A percentile compares a stretch with the other conserved stretches of the same genome.
Conservation (phyloP, 176 grass and related monocot genomes). For the Metroxylon sagu region DNA sequence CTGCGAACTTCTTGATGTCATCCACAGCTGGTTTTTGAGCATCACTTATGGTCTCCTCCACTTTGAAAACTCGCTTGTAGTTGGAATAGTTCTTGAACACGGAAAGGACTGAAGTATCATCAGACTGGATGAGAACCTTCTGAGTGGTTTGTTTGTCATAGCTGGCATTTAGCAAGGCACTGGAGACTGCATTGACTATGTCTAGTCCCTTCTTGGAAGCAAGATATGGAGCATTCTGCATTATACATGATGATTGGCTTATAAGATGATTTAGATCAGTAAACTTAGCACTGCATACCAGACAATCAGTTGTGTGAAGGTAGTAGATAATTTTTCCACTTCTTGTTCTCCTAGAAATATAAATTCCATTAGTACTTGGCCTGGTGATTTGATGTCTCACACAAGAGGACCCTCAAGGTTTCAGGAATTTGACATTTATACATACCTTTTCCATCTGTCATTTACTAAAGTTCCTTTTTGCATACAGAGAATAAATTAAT, state of each 20-base stretch:
- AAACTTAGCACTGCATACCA: slow-evolving; percentile 11
- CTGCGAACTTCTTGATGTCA: slow-evolving; percentile 50
- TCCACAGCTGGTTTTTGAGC: slow-evolving; percentile 37
- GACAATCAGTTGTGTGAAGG: not conserved
- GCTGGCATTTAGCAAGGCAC: slow-evolving; percentile 54
- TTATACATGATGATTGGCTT: slow-evolving; percentile 13
- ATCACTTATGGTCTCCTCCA: slow-evolving; percentile 43
- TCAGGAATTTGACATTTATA: too few species aligned
- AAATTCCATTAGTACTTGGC: not conserved
- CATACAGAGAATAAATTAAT: too few species aligned
- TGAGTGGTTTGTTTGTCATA: slow-evolving; percentile 55
- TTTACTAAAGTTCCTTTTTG: too few species aligned
- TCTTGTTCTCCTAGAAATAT: not conserved
- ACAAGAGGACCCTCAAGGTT: too few species aligned
- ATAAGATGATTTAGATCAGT: not conserved
- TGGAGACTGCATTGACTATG: slow-evolving; percentile 56
- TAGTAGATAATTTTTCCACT: not conserved
- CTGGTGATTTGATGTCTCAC: too few species aligned
- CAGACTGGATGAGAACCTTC: slow-evolving; percentile 60
- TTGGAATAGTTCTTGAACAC: slow-evolving; percentile 46
- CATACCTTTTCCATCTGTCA: too few species aligned
- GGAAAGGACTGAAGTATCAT: slow-evolving; percentile 59
- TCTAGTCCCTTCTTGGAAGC: slow-evolving; percentile 62
- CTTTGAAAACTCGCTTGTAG: slow-evolving; percentile 43
- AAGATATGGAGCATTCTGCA: slow-evolving; percentile 57